Base-by-base conservation (phyloP, 1,139 yeast genomes). In the Blastobotrys serpentis region DNA sequence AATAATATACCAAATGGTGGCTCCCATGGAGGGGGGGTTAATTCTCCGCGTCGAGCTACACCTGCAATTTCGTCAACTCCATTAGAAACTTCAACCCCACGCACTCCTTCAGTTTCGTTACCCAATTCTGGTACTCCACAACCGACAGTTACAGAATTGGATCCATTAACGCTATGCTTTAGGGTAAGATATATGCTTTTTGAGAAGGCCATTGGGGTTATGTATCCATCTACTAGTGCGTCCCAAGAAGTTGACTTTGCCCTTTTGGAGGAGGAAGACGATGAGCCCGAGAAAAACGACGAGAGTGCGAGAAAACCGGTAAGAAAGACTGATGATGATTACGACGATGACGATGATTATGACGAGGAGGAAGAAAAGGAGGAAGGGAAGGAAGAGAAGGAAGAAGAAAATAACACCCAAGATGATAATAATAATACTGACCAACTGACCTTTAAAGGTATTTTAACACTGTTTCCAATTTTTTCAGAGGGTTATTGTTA, bases 111-210 rank as follows among this genome's bases (percentile, higher is more conserved):
- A 3, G 36, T 45, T n/a, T 36, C 40, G 8, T 10, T 36, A 13
- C 23, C 40, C 3, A 17, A 36, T n/a, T 11, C 23, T 19, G 36
- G 26, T 25, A 42, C 47, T 4, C 52, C 49, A 10, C 47, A 39
- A 33, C 48, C 44, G 32, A 41, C 41, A 17, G 30, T 47, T 16
- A 22, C 45, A 22, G 43, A 26, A 3, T 53, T 69, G 13, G 73
- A 71, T 50, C 57, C 66, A 5, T 57, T 66, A 17, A 55, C 61
- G 23, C 54, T 71, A 38, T 70, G 74, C 32, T 63, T 70, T 44
- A 61, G 71, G 23, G 69, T 72, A 7, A 52, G 75, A 21, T 70
- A 68, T 48, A 71, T 71, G 75, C 61, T 72, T 8, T 70, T 63
- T 52, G 75, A 71, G 46, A 60, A 58, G 49, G 56, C 68, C 3